Evolutionary conservation across 805 yeast genomes (phyloP).

Genomic region (Pichia eremophila): DNA sequence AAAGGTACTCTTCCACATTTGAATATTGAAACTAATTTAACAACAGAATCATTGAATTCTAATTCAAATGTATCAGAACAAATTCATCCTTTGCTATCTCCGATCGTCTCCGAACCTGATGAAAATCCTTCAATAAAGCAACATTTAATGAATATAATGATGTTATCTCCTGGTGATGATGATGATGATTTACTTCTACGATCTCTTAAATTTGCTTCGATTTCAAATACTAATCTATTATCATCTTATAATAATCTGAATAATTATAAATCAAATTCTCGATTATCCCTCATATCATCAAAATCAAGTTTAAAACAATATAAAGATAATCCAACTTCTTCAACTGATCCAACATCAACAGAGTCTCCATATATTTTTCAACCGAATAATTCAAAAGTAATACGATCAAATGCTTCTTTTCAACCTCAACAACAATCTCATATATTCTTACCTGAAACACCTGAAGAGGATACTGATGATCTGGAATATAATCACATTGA

Average conservation of each 20-base stretch:
- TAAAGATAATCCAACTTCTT: conserved; percentile 1
- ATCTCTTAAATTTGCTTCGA: conserved; percentile 4
- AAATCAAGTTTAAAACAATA: not conserved
- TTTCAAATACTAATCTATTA: not conserved
- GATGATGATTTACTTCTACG: conserved; percentile 4
- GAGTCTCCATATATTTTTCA: conserved; percentile 1
- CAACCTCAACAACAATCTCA: not conserved
- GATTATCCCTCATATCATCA: not conserved
- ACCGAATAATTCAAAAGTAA: not conserved
- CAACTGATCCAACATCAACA: not conserved
- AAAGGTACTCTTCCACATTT: too few species aligned
- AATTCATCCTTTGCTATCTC: conserved; percentile 5
- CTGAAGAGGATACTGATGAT: not conserved
- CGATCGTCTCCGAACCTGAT: conserved; percentile 6
- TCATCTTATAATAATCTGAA: not conserved
- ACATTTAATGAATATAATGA: not conserved
- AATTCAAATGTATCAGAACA: not conserved
- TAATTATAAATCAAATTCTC: not conserved
- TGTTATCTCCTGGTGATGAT: conserved; percentile 3
- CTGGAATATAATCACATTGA: too few species aligned
- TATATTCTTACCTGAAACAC: not conserved
- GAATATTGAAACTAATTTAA: too few species aligned
- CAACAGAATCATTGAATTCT: not conserved
- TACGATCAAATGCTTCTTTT: not conserved
- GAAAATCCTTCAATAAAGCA: not conserved